Conservation (phyloP, 2,329 filamentous ascomycete species). For the Neurospora sp. region DNA sequence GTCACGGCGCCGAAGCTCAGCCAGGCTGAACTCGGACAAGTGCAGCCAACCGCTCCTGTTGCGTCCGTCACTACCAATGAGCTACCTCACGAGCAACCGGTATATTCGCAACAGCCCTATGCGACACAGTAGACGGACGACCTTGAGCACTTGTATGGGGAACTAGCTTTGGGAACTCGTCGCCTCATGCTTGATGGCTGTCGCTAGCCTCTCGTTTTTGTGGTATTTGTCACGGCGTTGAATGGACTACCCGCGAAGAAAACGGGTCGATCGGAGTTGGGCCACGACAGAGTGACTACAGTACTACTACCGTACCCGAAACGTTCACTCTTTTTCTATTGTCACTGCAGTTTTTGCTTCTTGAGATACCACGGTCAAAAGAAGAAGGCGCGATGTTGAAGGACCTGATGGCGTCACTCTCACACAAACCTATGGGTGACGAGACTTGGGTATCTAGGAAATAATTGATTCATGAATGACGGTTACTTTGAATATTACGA, state of each 20-base stretch:
- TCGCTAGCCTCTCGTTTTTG: background rate
- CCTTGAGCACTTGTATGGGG: background rate
- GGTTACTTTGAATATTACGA: background rate
- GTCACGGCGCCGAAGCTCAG: background rate
- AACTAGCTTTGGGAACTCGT: background rate
- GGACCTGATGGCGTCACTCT: background rate
- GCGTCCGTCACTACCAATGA: slow-evolving; percentile 3
- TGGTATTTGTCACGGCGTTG: background rate
- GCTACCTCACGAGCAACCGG: slow-evolving; percentile 3
- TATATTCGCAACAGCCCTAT: slow-evolving; percentile 4
- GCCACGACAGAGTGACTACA: background rate
- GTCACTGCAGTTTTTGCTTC: background rate
- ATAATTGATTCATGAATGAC: background rate
- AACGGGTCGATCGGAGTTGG: background rate
- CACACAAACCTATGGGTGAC: background rate
- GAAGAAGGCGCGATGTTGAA: background rate
- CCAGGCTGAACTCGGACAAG: slow-evolving; percentile 22
- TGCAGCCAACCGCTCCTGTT: slow-evolving; percentile 12
- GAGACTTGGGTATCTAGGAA: background rate
- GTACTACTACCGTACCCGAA: background rate
- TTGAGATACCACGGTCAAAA: background rate
- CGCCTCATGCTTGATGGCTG: background rate
- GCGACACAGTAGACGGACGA: background rate
- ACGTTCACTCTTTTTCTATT: background rate
- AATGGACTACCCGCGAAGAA: background rate